Conservation (phyloP, 805 yeast species). For the Candida golubevii region DNA sequence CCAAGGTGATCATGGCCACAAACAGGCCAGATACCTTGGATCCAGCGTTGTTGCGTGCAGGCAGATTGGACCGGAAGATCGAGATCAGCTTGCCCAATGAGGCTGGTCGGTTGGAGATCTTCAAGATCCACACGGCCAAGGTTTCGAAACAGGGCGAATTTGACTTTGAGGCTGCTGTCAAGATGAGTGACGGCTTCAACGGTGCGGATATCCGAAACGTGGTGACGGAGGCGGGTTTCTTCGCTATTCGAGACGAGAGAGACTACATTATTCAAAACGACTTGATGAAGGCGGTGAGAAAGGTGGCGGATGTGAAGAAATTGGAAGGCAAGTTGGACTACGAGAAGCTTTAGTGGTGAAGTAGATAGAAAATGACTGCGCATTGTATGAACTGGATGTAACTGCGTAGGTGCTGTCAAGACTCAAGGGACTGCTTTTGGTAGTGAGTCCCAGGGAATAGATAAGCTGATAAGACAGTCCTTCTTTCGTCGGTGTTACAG, state of each 20-base stretch:
- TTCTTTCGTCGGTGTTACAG: too few species aligned
- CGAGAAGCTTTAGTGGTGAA: slow-evolving; percentile 66
- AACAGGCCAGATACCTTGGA: slow-evolving; percentile 97
- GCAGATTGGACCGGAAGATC: slow-evolving; percentile 93
- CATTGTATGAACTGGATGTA: background rate
- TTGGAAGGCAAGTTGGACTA: slow-evolving; percentile 94
- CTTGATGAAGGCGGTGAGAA: slow-evolving; percentile 95
- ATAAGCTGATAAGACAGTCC: too few species aligned
- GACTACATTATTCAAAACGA: slow-evolving; percentile 92
- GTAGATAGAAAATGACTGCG: background rate
- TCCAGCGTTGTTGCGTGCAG: slow-evolving; percentile 96
- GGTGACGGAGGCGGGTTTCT: slow-evolving; percentile 97
- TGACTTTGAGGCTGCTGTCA: slow-evolving; percentile 94
- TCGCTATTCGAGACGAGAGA: slow-evolving; percentile 96
- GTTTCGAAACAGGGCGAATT: slow-evolving; percentile 91
- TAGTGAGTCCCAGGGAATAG: too few species aligned
- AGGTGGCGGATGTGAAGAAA: slow-evolving; percentile 94
- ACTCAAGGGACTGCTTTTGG: too few species aligned
- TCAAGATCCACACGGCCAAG: slow-evolving; percentile 84
- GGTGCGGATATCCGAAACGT: slow-evolving; percentile 98
- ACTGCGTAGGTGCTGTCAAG: too few species aligned
- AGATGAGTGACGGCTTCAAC: slow-evolving; percentile 98
- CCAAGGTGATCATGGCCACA: slow-evolving; percentile 98
- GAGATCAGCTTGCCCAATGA: slow-evolving; percentile 96
- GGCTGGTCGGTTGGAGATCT: slow-evolving; percentile 88